Base-by-base conservation (phyloP, 2,329 filamentous ascomycete species). In the Cladosporium sp. region DNA sequence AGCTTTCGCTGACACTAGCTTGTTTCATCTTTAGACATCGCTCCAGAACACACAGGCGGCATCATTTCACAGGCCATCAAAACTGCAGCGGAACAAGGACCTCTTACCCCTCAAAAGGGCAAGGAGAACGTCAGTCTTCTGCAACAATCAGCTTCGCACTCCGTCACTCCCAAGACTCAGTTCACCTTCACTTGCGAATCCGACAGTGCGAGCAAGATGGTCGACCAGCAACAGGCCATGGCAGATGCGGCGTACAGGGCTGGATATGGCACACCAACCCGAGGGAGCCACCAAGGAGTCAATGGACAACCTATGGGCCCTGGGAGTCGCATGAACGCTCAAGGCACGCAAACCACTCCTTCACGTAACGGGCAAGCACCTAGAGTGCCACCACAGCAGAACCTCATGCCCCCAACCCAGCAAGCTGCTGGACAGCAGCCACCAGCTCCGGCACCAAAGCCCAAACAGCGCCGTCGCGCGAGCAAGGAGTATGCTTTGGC, bases 151-250 rank as follows among this genome's bases (percentile, higher is more conserved):
- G 81, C 85, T 21, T 78, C 83, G 6, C 82, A 83, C 26, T 71
- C 69, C 66, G 76, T 85, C 4, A 88, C 85, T 40, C 86, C 89
- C 6, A 92, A 93, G 65, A 90, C 91, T 0, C 92, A 97, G 72
- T 99, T 99, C 77, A 99, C 95, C 11, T 99, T 99, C 75, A 96
- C 92, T 14, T 97, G 93, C 78, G 91, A 96, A 73, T 94, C 93
- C 1, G 92, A 95, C 75, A 92, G 93, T 44, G 89, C 91, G 0
- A 92, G 90, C 66, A 88, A 90, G 65, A 86, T 92, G 76, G 88
- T 89, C 61, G 73, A 76, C 59, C 72, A 73, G 57, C 55, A 61
- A 62, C 72, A 75, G 56, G 65, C 64, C 12, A 62, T 66, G 57
- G 65, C 70, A 49, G 67, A 69, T 28, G 55, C 69, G 23, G 68